Conservation (phyloP, 1,284 basidiomycete species). For the Cerrena zonata region DNA sequence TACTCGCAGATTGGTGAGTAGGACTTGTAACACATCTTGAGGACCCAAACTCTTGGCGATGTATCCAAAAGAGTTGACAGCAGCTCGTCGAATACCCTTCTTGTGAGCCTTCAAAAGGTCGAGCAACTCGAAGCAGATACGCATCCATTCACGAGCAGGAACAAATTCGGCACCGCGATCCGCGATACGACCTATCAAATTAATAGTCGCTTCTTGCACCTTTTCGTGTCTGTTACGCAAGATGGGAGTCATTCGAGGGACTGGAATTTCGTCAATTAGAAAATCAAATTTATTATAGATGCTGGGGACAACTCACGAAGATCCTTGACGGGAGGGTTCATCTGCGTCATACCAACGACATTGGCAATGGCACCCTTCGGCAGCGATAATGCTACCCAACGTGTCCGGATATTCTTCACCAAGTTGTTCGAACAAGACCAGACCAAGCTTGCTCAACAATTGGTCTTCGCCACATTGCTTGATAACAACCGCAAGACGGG, state of each 20-base stretch:
- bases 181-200: slow-evolving; percentile 97
- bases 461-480: slow-evolving; percentile 98
- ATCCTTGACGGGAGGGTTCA: slow-evolving; percentile 99
- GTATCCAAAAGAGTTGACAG: slow-evolving; percentile 99
- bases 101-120: slow-evolving; percentile 98
- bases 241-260: slow-evolving; percentile 99
- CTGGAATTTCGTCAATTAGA: slow-evolving; percentile 34
- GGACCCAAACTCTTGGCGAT: slow-evolving; percentile 99
- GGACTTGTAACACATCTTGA: slow-evolving; percentile 93
- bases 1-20: slow-evolving; percentile 93
- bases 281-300: too few species aligned
- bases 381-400: slow-evolving; percentile 95
- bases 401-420: slow-evolving; percentile 99
- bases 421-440: slow-evolving; percentile 96
- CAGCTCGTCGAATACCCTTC: slow-evolving; percentile 96
- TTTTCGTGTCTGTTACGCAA: slow-evolving; percentile 98
- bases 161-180: slow-evolving; percentile 99
- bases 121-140: slow-evolving; percentile 97
- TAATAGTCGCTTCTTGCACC: slow-evolving; percentile 98
- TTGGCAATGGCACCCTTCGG: slow-evolving; percentile 98
- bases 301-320: slow-evolving; percentile 65
- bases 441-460: slow-evolving; percentile 89
- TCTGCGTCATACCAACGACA: slow-evolving; percentile 99
- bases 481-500: slow-evolving; percentile 92
- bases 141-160: slow-evolving; percentile 99